These are phyloP conservation scores for Geotrichum aggregatum DNA, from an alignment of 1,139 yeast genomes.

Conservation along the genomic window DNA sequence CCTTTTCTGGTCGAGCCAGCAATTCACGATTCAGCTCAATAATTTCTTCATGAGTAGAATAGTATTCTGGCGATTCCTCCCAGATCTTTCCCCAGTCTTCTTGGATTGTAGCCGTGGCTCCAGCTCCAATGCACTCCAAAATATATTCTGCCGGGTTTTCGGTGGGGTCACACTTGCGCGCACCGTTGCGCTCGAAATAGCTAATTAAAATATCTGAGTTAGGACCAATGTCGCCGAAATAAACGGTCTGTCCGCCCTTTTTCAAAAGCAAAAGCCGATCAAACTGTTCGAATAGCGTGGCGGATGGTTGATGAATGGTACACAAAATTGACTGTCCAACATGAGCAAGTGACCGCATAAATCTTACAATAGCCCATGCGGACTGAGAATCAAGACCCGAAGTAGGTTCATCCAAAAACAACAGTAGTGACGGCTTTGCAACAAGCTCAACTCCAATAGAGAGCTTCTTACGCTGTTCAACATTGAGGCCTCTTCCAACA, in stretches of 20 bases:
- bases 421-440: slow-evolving; percentile 71
- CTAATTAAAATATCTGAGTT: slow-evolving; percentile 54
- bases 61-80: slow-evolving; percentile 53
- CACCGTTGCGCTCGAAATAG: slow-evolving; percentile 68
- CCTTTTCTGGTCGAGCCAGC: slow-evolving; percentile 32
- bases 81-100: slow-evolving; percentile 62
- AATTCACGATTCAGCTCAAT: slow-evolving; percentile 42
- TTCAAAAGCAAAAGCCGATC: slow-evolving; percentile 66
- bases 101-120: slow-evolving; percentile 61
- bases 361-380: slow-evolving; percentile 55
- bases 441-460: slow-evolving; percentile 85
- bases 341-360: slow-evolving; percentile 62
- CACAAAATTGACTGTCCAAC: slow-evolving; percentile 78
- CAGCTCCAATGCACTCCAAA: slow-evolving; percentile 71
- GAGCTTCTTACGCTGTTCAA: slow-evolving; percentile 76
- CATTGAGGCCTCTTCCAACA: slow-evolving; percentile 65
- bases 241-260: slow-evolving; percentile 70
- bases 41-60: slow-evolving; percentile 36
- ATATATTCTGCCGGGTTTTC: slow-evolving; percentile 81
- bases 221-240: slow-evolving; percentile 70
- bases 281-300: slow-evolving; percentile 65
- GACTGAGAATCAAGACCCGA: slow-evolving; percentile 88
- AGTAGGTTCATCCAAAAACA: slow-evolving; percentile 85
- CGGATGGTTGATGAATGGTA: slow-evolving; percentile 78
- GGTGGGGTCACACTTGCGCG: slow-evolving; percentile 53